phyloP scores from a whole-genome alignment of 805 yeast genomes.

The Pichia cephalocereana region DNA sequence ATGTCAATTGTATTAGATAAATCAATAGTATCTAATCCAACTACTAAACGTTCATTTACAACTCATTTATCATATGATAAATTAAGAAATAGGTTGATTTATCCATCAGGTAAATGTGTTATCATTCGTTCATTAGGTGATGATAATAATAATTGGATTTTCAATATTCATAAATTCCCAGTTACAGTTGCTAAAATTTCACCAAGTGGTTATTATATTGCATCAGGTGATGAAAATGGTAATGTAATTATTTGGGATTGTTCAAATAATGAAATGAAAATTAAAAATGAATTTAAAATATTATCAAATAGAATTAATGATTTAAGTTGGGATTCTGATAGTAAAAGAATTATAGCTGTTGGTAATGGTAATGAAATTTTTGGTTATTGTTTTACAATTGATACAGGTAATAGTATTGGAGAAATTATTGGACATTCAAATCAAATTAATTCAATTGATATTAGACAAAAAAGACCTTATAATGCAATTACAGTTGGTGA shows the following conservation, averaged over 20 bases:
- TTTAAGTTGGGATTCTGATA: conserved; percentile 88
- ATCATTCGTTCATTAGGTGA: conserved; percentile 52
- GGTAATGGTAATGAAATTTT: conserved; percentile 89
- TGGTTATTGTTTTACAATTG: conserved; percentile 91
- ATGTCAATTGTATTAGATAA: conserved; percentile 15
- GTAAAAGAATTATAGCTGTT: conserved; percentile 79
- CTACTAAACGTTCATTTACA: conserved; percentile 61
- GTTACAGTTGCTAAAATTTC: conserved; percentile 83
- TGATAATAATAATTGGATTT: conserved; percentile 38
- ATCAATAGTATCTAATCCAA: conserved; percentile 69
- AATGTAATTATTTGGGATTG: conserved; percentile 83
- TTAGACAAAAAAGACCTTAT: conserved; percentile 82
- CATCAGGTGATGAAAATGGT: conserved; percentile 90
- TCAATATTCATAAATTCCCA: conserved; percentile 55
- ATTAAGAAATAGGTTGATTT: conserved; percentile 61
- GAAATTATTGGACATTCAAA: conserved; percentile 91
- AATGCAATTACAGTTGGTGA: conserved; percentile 90
- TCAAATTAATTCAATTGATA: conserved; percentile 72
- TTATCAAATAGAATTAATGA: conserved; percentile 76
- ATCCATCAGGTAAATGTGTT: conserved; percentile 74
- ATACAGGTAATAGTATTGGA: conserved; percentile 94
- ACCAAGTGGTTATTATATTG: conserved; percentile 84
- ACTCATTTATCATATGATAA: conserved; percentile 71
- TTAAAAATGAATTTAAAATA: conserved; percentile 71
- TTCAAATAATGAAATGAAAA: conserved; percentile 41